Conservation (phyloP, 257 asterid genomes). For the Perilla frutescens region DNA sequence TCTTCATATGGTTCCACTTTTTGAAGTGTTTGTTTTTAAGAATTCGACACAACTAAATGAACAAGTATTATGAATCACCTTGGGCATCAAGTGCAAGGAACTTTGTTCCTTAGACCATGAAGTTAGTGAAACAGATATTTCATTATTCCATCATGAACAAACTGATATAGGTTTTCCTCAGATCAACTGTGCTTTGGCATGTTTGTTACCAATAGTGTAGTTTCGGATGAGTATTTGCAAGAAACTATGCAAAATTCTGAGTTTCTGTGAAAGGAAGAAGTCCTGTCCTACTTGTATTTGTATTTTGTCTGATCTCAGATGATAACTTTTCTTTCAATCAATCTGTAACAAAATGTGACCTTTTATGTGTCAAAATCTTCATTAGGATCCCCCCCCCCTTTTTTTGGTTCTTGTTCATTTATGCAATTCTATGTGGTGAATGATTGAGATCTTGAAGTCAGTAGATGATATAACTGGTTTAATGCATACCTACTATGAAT, state of each 20-base stretch:
- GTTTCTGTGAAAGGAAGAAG: background rate
- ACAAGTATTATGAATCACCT: too few relatives aligned
- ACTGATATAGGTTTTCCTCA: background rate
- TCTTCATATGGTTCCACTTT: background rate
- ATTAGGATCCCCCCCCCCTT: background rate
- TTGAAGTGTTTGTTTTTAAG: background rate
- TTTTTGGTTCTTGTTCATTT: background rate
- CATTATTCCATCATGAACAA: too few relatives aligned
- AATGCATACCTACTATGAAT: too few relatives aligned
- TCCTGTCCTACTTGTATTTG: background rate
- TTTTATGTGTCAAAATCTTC: background rate
- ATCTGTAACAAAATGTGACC: background rate
- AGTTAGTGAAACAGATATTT: too few relatives aligned
- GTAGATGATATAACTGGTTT: too few relatives aligned
- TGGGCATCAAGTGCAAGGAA: too few relatives aligned
- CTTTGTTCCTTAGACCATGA: too few relatives aligned
- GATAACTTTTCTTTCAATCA: too few relatives aligned
- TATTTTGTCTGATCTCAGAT: background rate
- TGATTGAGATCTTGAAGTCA: too few relatives aligned
- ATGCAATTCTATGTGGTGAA: too few relatives aligned
- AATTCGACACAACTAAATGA: background rate
- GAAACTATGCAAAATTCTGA: background rate
- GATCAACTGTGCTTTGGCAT: background rate
- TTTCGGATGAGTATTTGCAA: background rate
- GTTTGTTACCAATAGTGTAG: background rate